A percentile compares a stretch with the other conserved stretches of the same genome.
Conservation (phyloP, 129 eudicot species). For the Cynara cardunculus region DNA sequence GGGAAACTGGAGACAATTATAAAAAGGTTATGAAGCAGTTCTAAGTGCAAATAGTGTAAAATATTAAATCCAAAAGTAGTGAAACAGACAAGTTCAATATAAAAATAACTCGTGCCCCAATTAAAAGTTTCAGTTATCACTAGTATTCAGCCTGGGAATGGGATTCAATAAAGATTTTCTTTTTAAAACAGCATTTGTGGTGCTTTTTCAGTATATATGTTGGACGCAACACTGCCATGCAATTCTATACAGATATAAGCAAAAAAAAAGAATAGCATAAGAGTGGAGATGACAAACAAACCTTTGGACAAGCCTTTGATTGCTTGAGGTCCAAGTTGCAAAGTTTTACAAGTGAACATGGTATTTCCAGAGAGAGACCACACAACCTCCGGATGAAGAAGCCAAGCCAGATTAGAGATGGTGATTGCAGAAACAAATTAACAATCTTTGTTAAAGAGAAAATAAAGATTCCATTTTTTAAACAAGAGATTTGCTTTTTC, state of each 20-base stretch:
- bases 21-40: not conserved
- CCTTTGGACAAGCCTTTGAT: slow-evolving; percentile 15
- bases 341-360: slow-evolving; percentile 18
- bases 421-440: slow-evolving; percentile 1
- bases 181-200: not conserved
- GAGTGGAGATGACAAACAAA: not conserved
- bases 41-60: not conserved
- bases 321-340: slow-evolving; percentile 16
- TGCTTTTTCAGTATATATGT: not conserved
- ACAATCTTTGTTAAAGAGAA: not conserved
- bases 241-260: not conserved
- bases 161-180: not conserved
- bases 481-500: not conserved
- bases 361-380: not conserved
- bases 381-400: not conserved
- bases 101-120: too few species aligned
- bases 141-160: not conserved
- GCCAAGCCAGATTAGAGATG: not conserved
- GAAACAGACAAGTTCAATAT: not conserved
- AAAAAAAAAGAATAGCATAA: not conserved
- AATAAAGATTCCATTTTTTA: not conserved
- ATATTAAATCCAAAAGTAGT: not conserved
- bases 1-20: slow-evolving; percentile 4
- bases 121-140: not conserved
- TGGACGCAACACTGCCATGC: not conserved